Base-by-base conservation (phyloP, 371 early-diverging fungal genomes). In the Blakeslea trispora region DNA sequence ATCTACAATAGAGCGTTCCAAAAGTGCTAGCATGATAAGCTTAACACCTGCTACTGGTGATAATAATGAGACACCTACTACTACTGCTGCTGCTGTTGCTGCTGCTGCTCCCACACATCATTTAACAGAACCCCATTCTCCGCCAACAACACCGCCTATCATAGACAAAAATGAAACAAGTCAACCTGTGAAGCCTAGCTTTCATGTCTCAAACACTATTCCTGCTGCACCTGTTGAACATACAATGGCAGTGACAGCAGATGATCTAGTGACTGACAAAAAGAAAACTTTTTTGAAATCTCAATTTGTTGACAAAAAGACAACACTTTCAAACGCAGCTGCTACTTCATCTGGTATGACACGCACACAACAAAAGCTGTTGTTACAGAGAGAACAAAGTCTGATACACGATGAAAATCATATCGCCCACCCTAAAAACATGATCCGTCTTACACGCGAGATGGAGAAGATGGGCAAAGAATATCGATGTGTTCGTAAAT, bases 281-380 rank as follows among this genome's bases (percentile, higher is more conserved):
- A 41, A 55, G 55, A 34, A 64, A 59, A 19, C 51, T 41, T 5
- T 34, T 53, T 37, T 61, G 8, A 59, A 55, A 35, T 66, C 66
- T n/a, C 66, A 66, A 24, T 66, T 66, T 57, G 58, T 66, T 3
- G 66, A 61, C 7, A 44, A 59, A 23, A 28, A 45, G 19, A 55
- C 22, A 21, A 48, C 37, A 42, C 55, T 47, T 8, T 55, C 61
- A 1, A 50, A 64, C 11, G 59, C 59, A 41, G 44, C 54, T 14
- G 42, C 62, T 1, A 52, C 45, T 8, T 48, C 63, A n/a, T 50
- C 60, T 3, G 60, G 55, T 2, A 64, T 75, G 34, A 64, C 77
- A 31, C 73, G 81, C 55, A 75, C 77, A 34, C 81, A 80, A 49
- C 75, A 77, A 41, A 80, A 80, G 37, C 50, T 77, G 5, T 47